Evolutionary conservation across 148 eudicot species (phyloP).

Genomic region (Gaultheria prostrata): DNA sequence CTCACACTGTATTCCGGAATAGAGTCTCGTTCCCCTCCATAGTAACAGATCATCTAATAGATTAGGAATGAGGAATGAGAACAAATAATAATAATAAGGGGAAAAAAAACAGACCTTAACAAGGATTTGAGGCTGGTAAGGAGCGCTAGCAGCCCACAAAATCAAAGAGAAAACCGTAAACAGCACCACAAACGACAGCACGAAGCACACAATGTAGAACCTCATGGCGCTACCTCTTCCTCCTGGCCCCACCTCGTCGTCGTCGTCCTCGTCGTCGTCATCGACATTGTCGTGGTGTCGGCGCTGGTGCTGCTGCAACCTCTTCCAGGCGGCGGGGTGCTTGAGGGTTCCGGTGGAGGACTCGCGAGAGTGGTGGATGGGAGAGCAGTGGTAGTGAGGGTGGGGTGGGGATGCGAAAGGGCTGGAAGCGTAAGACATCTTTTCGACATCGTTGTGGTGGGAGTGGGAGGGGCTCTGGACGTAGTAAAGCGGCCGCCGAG

Average conservation of each 20-base stretch:
- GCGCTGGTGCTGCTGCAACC: conserved; percentile 24
- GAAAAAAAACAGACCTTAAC: conserved; percentile 52
- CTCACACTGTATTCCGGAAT: too few relatives aligned
- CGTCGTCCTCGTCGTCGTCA: conserved; percentile 25
- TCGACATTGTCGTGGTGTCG: conserved; percentile 24
- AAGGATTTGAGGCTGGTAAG: conserved; percentile 52
- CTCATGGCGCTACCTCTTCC: conserved; percentile 26
- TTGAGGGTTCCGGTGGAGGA: conserved; percentile 56
- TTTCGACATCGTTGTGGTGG: conserved; percentile 56
- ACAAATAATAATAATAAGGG: too few relatives aligned
- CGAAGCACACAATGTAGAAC: conserved; percentile 65
- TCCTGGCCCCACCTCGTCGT: background rate
- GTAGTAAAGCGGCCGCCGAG: conserved; percentile 62
- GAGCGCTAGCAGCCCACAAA: conserved; percentile 69
- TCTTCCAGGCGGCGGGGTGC: conserved; percentile 37
- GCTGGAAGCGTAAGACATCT: conserved; percentile 49
- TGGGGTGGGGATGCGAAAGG: conserved; percentile 37
- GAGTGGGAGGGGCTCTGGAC: conserved; percentile 64
- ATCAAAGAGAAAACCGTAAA: conserved; percentile 59
- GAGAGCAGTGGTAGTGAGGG: conserved; percentile 66
- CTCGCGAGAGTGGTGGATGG: conserved; percentile 78
- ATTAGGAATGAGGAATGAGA: too few relatives aligned
- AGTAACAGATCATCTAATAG: too few relatives aligned
- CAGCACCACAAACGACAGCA: conserved; percentile 48
- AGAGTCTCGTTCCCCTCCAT: too few relatives aligned